These are phyloP conservation scores for Pythium aquatile DNA, from an alignment of 352 stramenopile species.

Conservation along the genomic window DNA sequence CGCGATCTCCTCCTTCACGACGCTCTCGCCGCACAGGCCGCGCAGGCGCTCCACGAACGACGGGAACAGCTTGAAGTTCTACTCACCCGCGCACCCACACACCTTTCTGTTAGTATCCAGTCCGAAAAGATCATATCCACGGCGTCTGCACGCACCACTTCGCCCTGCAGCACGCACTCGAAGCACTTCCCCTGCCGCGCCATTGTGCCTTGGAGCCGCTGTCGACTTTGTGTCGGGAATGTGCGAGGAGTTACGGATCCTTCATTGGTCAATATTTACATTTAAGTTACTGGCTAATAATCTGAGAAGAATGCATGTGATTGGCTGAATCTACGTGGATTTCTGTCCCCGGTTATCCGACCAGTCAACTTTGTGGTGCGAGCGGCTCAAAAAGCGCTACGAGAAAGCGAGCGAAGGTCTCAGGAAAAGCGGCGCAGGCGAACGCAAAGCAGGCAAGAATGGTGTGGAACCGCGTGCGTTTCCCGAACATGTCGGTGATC, in stretches of 20 bases:
- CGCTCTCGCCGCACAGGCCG: slow-evolving; percentile 73
- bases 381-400: slow-evolving; percentile 13
- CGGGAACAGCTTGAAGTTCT: slow-evolving; percentile 84
- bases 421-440: slow-evolving; percentile 11
- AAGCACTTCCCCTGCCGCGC: slow-evolving; percentile 72
- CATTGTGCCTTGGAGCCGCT: slow-evolving; percentile 29
- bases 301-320: neutral
- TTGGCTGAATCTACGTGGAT: slow-evolving; percentile 25
- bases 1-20: slow-evolving; percentile 86
- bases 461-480: slow-evolving; percentile 85
- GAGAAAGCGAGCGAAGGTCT: slow-evolving; percentile 24
- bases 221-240: neutral
- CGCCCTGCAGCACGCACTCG: slow-evolving; percentile 77
- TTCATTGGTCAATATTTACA: slow-evolving; percentile 26
- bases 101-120: neutral
- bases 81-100: neutral
- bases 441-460: slow-evolving; percentile 36
- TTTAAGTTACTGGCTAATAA: slow-evolving; percentile 2
- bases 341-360: slow-evolving; percentile 9
- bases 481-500: slow-evolving; percentile 86
- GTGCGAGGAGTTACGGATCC: slow-evolving; percentile 4
- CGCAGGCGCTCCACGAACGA: slow-evolving; percentile 78
- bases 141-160: slow-evolving; percentile 53
- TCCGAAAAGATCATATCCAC: neutral
- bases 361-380: slow-evolving; percentile 27